Evolutionary conservation across 169 alveolate species (phyloP), one percentile per base, ranked within the genome.

Genomic region (Babesia bovis): DNA sequence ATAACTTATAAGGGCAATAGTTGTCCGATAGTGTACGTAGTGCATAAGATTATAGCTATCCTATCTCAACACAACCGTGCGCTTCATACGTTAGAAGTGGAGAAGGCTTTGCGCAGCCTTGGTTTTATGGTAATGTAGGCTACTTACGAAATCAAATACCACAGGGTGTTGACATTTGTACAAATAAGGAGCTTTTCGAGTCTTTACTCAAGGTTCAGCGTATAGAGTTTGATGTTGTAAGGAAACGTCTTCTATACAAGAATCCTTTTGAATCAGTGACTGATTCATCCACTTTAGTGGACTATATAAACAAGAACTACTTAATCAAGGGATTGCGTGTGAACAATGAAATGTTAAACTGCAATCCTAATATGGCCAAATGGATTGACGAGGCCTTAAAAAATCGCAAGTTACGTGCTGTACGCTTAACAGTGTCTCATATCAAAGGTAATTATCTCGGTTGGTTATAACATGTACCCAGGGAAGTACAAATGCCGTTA

Each of bases 351-450:
- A 70, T 86, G 41, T 58, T 86, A 49, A 38, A 55, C 57, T 60
- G 84, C 50, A 73, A 45, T 56, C 66, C 84, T 0, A 58, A 40
- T 6, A 68, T 85, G 84, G 53, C 49, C 33, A 52, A 32, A 17
- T 86, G 92, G 92, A 47, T 86, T 0, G 61, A 86, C 56, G 90
- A 72, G 23, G 42, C 69, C 26, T 51, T 86, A 32, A 87, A 69
- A 42, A 38, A 68, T 19, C 89, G 91, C 25, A 57, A 71, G 49
- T 41, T 86, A 23, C 88, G 92, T 4, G 82, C 71, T 4, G 41
- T 86, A 30, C 84, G 91, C 19, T 42, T 68, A 26, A 86, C 84
- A 42, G 6, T 53, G 26, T 78, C 88, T 12, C 63, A 86, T 60
- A 0, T 68, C n/a, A 83, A 89, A 30, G 92, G 92, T 56, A 51